Evolutionary conservation across 352 stramenopile species (phyloP).

Genomic region (Globisporangium viniferum): DNA sequence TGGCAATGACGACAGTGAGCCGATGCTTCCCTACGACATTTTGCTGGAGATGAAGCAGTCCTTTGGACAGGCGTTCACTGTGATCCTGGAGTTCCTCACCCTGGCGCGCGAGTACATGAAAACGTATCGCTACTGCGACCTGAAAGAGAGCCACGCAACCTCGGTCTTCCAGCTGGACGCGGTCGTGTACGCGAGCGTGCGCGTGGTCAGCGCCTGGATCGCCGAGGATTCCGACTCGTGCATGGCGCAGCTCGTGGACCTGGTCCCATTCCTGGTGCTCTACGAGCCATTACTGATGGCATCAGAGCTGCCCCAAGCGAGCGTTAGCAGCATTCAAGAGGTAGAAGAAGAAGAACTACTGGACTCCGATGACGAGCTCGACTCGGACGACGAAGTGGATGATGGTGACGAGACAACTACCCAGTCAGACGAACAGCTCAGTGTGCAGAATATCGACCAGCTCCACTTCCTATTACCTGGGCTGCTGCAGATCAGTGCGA

Average conservation of each 20-base stretch:
- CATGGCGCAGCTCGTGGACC: conserved; percentile 57
- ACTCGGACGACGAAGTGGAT: conserved; percentile 73
- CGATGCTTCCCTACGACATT: conserved; percentile 62
- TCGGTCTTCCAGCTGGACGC: conserved; percentile 60
- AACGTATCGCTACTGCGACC: conserved; percentile 59
- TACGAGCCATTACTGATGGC: conserved; percentile 31
- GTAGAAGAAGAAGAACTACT: conserved; percentile 27
- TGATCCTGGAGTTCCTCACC: conserved; percentile 71
- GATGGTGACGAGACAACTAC: conserved; percentile 24
- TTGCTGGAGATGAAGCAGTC: conserved; percentile 72
- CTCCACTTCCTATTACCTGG: conserved; percentile 83
- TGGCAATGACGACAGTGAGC: conserved; percentile 20
- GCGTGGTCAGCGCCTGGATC: conserved; percentile 76
- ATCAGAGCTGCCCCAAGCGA: background rate
- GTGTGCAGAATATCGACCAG: conserved; percentile 51
- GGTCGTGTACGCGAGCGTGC: conserved; percentile 74
- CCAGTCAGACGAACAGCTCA: conserved; percentile 29
- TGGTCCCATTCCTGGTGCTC: conserved; percentile 80
- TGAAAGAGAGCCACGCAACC: conserved; percentile 31
- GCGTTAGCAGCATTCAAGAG: conserved; percentile 4
- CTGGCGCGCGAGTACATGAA: conserved; percentile 66
- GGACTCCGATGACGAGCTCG: conserved; percentile 68
- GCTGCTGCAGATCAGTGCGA: conserved; percentile 73
- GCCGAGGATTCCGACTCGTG: conserved; percentile 79
- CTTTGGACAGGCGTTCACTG: conserved; percentile 64